phyloP scores from a whole-genome alignment of 192 early-diverging fungal species.

The Podila clonocystis region DNA sequence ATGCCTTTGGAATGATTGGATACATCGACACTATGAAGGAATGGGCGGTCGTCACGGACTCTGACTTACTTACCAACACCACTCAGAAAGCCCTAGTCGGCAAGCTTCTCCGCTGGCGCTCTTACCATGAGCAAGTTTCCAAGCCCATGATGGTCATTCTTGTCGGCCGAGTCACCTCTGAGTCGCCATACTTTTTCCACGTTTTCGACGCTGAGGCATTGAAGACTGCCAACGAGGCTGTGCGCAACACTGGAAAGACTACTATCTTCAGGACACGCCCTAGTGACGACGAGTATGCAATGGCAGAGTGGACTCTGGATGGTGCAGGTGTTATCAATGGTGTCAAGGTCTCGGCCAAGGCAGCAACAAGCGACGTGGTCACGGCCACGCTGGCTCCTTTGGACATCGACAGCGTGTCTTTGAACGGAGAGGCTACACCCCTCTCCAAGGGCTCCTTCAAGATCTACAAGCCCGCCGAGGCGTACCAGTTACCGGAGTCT shows the following conservation, averaged over 20 bases:
- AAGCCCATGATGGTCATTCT: constrained; percentile 53
- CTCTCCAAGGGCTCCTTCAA: constrained; percentile 46
- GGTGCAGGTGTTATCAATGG: constrained; percentile 48
- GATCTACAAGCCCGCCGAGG: constrained; percentile 47
- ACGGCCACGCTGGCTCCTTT: constrained; percentile 31
- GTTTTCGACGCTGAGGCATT: constrained; percentile 28
- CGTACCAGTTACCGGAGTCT: constrained; percentile 51
- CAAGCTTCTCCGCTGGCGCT: constrained; percentile 51
- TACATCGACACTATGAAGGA: constrained; percentile 50
- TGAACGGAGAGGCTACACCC: constrained; percentile 27
- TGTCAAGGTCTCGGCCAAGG: constrained; percentile 39
- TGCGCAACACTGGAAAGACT: constrained; percentile 9
- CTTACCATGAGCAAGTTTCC: constrained; percentile 16
- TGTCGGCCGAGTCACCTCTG: constrained; percentile 47
- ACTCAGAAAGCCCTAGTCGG: constrained; percentile 40
- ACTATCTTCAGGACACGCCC: constrained; percentile 28
- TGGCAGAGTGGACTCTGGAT: constrained; percentile 55
- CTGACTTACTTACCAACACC: constrained; percentile 27
- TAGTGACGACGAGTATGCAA: constrained; percentile 25
- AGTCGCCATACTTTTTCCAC: constrained; percentile 46
- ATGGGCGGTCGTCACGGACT: constrained; percentile 37
- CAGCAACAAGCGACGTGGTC: constrained; percentile 27
- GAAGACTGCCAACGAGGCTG: constrained; percentile 16
- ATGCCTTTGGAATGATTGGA: constrained; percentile 23
- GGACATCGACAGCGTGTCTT: constrained; percentile 35